Evolutionary conservation across 768 basidiomycete genomes (phyloP).

Genomic region (Mycena crocata): DNA sequence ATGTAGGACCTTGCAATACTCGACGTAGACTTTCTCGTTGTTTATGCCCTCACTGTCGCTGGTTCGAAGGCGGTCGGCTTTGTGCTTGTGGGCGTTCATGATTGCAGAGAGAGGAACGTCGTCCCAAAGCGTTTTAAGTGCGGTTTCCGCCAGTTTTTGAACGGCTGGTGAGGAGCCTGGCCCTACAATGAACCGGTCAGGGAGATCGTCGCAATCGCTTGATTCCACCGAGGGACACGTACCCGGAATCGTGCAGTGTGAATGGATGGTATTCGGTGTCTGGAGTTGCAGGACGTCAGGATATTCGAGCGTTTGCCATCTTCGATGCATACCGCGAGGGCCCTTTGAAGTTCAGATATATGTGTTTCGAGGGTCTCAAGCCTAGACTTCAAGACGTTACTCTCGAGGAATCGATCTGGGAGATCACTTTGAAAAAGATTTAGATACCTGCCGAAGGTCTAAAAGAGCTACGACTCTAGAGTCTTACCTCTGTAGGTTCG

Average conservation of each 20-base stretch:
- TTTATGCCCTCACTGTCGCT: neutral
- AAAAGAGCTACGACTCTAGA: too few relatives aligned
- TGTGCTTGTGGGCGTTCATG: neutral
- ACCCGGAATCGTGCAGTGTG: neutral
- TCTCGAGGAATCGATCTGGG: neutral
- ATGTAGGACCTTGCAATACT: slow-evolving; percentile 3
- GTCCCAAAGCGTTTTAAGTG: slow-evolving; percentile 11
- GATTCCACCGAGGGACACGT: neutral
- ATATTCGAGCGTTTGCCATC: neutral
- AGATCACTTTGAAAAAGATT: neutral
- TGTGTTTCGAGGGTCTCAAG: slow-evolving; percentile 4
- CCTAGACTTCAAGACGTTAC: neutral
- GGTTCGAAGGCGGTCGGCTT: neutral
- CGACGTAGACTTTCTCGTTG: neutral
- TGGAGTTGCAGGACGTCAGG: neutral
- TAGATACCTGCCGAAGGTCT: neutral
- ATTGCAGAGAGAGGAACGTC: neutral
- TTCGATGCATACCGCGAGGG: neutral
- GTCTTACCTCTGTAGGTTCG: slow-evolving; percentile 6
- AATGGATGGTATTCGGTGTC: slow-evolving; percentile 3
- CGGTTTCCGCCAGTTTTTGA: slow-evolving; percentile 2
- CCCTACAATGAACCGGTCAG: too few relatives aligned
- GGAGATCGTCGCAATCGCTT: neutral
- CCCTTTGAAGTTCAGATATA: neutral
- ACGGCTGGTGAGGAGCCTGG: neutral